Conservation (phyloP, 768 basidiomycete genomes). For the Lactifluus rugatus region DNA sequence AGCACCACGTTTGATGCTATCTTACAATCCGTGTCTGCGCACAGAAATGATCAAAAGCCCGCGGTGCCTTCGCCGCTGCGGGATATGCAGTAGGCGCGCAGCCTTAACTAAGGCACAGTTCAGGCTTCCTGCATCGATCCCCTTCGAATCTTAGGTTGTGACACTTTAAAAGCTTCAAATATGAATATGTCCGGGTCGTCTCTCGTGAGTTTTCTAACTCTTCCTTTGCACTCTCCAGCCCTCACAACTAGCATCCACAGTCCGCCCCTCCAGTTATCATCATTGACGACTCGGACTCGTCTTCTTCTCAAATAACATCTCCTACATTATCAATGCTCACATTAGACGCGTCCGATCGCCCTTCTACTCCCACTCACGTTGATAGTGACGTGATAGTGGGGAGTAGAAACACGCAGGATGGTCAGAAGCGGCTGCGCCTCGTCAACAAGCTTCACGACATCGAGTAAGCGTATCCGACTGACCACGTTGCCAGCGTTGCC, state of each 20-base stretch:
- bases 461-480: neutral
- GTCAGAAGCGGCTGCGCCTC: neutral
- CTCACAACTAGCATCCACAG: neutral
- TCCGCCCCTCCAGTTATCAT: neutral
- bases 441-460: slow-evolving; percentile 2
- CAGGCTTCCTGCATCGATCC: neutral
- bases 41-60: neutral
- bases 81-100: neutral
- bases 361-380: slow-evolving; percentile 2
- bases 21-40: neutral
- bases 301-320: neutral
- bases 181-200: neutral
- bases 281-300: neutral
- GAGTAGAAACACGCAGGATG: neutral
- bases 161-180: neutral
- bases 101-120: neutral
- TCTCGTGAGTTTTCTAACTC: neutral
- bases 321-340: neutral
- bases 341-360: neutral
- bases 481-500: neutral
- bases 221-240: neutral
- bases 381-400: neutral
- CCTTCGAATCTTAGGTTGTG: slow-evolving; percentile 1
- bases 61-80: neutral
- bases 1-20: neutral